These are phyloP conservation scores for Cryptosporidium sp. DNA, from an alignment of 169 alveolate species.

Conservation along the genomic window DNA sequence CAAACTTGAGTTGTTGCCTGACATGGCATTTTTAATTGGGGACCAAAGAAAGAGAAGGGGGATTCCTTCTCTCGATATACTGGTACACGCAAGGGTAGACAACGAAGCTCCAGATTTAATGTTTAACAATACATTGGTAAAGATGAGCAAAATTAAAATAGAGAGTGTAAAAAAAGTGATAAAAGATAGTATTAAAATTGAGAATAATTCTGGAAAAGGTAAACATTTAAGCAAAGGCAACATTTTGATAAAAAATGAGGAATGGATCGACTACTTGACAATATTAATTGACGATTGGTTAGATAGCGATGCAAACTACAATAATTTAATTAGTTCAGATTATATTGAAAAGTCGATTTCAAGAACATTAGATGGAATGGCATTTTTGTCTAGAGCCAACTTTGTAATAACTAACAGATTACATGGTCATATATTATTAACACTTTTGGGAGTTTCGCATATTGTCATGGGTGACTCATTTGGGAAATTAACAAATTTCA, in stretches of 20 bases:
- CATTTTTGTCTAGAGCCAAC: slow-evolving; percentile 73
- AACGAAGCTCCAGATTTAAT: slow-evolving; percentile 53
- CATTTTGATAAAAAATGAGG: background rate
- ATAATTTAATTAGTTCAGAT: slow-evolving; percentile 3
- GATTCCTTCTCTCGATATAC: slow-evolving; percentile 45
- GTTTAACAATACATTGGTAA: slow-evolving; percentile 2
- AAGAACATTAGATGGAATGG: slow-evolving; percentile 76
- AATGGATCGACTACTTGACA: slow-evolving; percentile 54
- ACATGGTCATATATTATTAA: slow-evolving; percentile 61
- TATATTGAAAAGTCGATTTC: slow-evolving; percentile 65
- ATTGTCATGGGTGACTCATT: slow-evolving; percentile 70
- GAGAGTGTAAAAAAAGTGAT: slow-evolving; percentile 25
- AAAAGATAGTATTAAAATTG: background rate
- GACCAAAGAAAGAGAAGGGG: slow-evolving; percentile 75
- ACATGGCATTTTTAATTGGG: slow-evolving; percentile 68
- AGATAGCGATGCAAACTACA: slow-evolving; percentile 53
- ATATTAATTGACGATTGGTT: slow-evolving; percentile 66
- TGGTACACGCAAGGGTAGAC: slow-evolving; percentile 60
- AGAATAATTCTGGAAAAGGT: background rate
- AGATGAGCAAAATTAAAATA: slow-evolving; percentile 31
- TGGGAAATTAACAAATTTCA: slow-evolving; percentile 40
- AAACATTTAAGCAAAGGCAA: background rate
- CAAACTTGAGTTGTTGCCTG: slow-evolving; percentile 30
- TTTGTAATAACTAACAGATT: slow-evolving; percentile 68
- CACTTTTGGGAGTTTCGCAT: slow-evolving; percentile 42